Base-by-base conservation (phyloP, 2,329 filamentous ascomycete species). In the Diaporthe ampelina region DNA sequence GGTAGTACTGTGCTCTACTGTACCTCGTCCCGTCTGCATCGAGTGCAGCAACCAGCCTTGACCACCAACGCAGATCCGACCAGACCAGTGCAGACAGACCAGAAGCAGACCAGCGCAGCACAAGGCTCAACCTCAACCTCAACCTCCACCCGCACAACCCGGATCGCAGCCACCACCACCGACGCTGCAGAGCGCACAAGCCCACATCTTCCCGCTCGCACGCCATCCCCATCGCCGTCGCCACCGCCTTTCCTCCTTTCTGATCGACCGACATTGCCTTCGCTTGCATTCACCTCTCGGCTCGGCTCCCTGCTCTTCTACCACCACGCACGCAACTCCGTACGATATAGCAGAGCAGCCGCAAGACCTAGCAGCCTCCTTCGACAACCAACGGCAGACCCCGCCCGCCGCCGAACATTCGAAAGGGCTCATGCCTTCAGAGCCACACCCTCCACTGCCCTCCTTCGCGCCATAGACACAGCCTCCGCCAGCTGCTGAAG, bases 211-310 rank as follows among this genome's bases (percentile, higher is more conserved):
- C 43, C 61, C 26, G 48, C 32, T 40, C 32, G 63, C 63, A 40
- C 48, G 29, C 63, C 63, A 67, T 67, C 61, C 29, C 54, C 19
- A 37, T 58, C 56, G 48, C 63, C 63, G 52, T 32, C 40, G 40
- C 63, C 63, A 68, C 63, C 63, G 63, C 63, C 48, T 68, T 68
- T 68, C 67, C 54, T 70, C 52, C 52, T 56, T 43, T 45, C 48
- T 24, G n/a, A 29, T 35, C 63, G 63, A 68, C 63, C 45, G 24
- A 21, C 32, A 21, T 32, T 54, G 63, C n/a, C 8, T 35, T 24
- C n/a, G 21, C 15, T 43, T 43, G 40, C 40, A 7, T 17, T 43
- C 40, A 37, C 29, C 43, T 21, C 48, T 29, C 40, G 17, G 26
- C 48, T 40, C 40, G 17, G 40, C 24, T 32, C 43, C n/a, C 52